phyloP scores from a whole-genome alignment of 2,329 filamentous ascomycete species.

The Fusarium neocosmosporiellum region DNA sequence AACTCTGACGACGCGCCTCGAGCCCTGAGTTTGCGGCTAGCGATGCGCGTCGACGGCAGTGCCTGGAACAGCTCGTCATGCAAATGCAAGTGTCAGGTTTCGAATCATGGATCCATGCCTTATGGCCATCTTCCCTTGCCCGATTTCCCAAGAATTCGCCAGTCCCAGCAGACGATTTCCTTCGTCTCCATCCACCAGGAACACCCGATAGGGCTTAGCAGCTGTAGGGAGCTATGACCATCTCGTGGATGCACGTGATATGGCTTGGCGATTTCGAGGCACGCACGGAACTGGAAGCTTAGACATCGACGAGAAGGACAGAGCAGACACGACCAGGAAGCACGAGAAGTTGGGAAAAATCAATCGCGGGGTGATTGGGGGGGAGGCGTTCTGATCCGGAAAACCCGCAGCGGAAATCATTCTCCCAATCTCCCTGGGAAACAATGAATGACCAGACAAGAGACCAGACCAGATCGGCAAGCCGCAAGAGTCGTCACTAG shows the following conservation, averaged over 20 bases:
- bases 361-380: conserved; percentile 8
- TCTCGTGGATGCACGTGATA: conserved; percentile 37
- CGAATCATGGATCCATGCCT: conserved; percentile 14
- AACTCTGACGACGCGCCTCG: conserved; percentile 1
- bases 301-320: background rate
- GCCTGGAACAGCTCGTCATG: conserved; percentile 24
- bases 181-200: conserved; percentile 20
- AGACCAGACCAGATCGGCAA: conserved; percentile 26
- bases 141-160: conserved; percentile 14
- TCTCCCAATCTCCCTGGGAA: conserved; percentile 14
- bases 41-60: conserved; percentile 29
- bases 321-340: background rate
- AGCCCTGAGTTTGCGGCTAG: conserved; percentile 24
- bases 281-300: background rate
- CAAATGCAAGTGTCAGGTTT: conserved; percentile 36
- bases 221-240: conserved; percentile 45
- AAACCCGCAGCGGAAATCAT: conserved; percentile 15
- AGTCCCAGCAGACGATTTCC: conserved; percentile 17
- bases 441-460: background rate
- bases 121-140: conserved; percentile 15
- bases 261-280: conserved; percentile 25
- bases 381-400: conserved; percentile 9
- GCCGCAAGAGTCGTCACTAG: conserved; percentile 24
- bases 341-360: conserved; percentile 6
- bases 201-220: conserved; percentile 43